Percentiles rank a stretch among this genome's conserved stretches.
These are phyloP conservation scores for Trifolium fragiferum DNA, from an alignment of 306 rosid genomes.

Conservation along the genomic window DNA sequence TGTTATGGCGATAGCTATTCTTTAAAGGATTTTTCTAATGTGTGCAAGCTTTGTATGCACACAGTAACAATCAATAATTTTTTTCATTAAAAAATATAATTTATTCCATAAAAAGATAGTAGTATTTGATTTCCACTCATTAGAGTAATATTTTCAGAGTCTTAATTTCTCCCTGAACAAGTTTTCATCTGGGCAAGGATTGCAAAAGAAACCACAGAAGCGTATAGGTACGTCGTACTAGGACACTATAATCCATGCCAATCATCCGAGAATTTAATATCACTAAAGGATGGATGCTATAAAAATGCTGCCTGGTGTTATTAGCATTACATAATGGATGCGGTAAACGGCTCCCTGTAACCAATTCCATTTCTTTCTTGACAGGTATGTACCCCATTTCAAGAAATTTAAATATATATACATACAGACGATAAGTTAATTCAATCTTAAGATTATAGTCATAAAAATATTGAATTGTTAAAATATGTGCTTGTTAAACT, in stretches of 20 bases:
- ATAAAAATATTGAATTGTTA: neutral
- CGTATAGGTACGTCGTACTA: too few species aligned
- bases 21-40: neutral
- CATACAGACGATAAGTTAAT: neutral
- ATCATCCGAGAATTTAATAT: too few species aligned
- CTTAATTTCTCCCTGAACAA: neutral
- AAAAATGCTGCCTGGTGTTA: too few species aligned
- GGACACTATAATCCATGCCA: too few species aligned
- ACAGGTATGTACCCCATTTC: too few species aligned
- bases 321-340: too few species aligned
- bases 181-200: neutral
- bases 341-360: too few species aligned
- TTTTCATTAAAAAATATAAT: too few species aligned
- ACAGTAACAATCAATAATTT: neutral
- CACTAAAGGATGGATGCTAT: neutral
- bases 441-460: neutral
- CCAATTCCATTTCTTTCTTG: too few species aligned
- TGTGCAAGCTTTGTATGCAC: neutral
- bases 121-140: neutral
- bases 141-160: neutral
- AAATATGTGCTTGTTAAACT: neutral
- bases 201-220: neutral
- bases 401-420: too few species aligned
- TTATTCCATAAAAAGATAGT: neutral
- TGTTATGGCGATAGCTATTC: neutral